Evolutionary conservation across 1,284 basidiomycete species (phyloP).

Genomic region (Moniliophthora roreri): DNA sequence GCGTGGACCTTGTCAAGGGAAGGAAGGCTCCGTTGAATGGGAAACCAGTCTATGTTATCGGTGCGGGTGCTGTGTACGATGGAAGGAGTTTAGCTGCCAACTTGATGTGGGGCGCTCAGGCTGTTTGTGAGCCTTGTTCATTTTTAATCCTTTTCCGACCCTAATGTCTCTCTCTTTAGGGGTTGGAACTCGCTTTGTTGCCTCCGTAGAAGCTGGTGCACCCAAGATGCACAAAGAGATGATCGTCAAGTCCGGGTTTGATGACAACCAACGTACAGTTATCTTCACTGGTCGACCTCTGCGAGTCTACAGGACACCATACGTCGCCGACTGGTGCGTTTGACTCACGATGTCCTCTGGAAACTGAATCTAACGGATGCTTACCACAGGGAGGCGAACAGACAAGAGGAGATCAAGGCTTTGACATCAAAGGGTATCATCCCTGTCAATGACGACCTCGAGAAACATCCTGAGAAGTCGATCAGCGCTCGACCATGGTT

Average conservation of each 20-base stretch:
- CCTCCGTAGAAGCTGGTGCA: slow-evolving; percentile 76
- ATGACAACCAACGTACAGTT: slow-evolving; percentile 74
- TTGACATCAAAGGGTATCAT: slow-evolving; percentile 78
- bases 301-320: slow-evolving; percentile 78
- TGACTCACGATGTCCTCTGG: neutral
- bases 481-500: slow-evolving; percentile 14
- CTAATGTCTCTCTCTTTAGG: slow-evolving; percentile 26
- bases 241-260: slow-evolving; percentile 61
- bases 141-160: neutral
- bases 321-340: slow-evolving; percentile 74
- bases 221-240: slow-evolving; percentile 83
- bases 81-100: slow-evolving; percentile 86
- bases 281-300: slow-evolving; percentile 90
- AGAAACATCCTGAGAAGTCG: slow-evolving; percentile 76
- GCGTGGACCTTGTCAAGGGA: slow-evolving; percentile 78
- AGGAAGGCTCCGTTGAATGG: slow-evolving; percentile 77
- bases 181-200: slow-evolving; percentile 89
- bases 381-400: slow-evolving; percentile 56
- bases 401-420: slow-evolving; percentile 72
- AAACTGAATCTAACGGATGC: neutral
- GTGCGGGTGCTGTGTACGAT: slow-evolving; percentile 85
- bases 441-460: slow-evolving; percentile 69
- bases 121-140: slow-evolving; percentile 61
- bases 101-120: slow-evolving; percentile 82
- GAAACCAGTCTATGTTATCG: slow-evolving; percentile 78